Conservation (phyloP, 257 asterid genomes). For the Verbascum thapsus region DNA sequence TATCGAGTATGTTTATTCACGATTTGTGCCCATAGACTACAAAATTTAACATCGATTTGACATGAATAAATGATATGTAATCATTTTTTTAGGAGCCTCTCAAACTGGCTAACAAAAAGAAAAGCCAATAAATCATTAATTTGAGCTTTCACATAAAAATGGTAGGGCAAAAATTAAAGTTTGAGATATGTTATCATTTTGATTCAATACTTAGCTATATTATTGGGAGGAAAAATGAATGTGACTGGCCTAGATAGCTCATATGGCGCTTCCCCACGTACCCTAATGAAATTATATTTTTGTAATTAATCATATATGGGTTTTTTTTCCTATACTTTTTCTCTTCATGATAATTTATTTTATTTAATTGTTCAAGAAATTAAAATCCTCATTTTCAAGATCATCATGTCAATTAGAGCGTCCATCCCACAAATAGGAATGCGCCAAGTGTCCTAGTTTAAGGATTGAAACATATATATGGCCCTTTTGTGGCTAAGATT, state of each 20-base stretch:
- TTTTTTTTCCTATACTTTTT: background rate
- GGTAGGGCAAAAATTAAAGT: constrained; percentile 58
- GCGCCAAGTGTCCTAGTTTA: constrained; percentile 40
- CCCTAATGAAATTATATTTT: constrained; percentile 29
- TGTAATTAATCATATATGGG: constrained; percentile 21
- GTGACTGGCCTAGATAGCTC: constrained; percentile 40
- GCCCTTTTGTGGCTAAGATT: constrained; percentile 31
- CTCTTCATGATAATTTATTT: constrained; percentile 16
- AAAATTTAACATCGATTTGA: constrained; percentile 43
- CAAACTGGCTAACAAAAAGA: constrained; percentile 37
- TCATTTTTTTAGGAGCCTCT: constrained; percentile 64
- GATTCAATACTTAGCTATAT: constrained; percentile 37
- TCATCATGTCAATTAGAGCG: constrained; percentile 63
- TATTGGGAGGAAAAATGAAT: constrained; percentile 32
- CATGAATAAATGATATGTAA: constrained; percentile 38
- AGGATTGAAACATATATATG: constrained; percentile 35
- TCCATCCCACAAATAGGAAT: constrained; percentile 40
- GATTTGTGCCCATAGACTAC: background rate
- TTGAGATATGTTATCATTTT: constrained; percentile 50
- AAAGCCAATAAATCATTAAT: constrained; percentile 41
- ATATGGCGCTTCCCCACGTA: constrained; percentile 48
- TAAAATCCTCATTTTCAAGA: constrained; percentile 29
- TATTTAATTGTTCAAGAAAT: background rate
- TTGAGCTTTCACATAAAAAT: constrained; percentile 34
- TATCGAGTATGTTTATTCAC: constrained; percentile 15